Percentiles rank a stretch among this genome's conserved stretches.
These are phyloP conservation scores for Sporothrix humicola DNA, from an alignment of 2,329 filamentous ascomycete genomes.

Conservation along the genomic window DNA sequence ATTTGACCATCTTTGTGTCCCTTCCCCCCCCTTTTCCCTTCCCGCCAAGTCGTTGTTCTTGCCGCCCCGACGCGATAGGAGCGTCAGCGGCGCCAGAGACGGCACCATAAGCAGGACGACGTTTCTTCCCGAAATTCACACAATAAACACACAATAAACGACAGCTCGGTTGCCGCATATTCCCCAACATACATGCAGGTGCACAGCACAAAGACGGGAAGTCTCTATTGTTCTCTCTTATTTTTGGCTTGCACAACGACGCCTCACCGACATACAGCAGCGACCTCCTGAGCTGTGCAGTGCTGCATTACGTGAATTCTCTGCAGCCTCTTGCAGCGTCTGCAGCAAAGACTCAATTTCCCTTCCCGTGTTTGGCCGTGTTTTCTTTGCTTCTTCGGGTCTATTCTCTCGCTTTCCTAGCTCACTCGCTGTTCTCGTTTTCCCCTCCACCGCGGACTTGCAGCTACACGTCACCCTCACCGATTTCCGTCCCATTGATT, in stretches of 20 bases:
- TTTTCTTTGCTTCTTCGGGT: conserved; percentile 2
- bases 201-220: conserved; percentile 26
- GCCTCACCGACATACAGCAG: background rate
- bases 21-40: background rate
- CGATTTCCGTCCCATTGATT: conserved; percentile 5
- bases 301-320: background rate
- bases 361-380: conserved; percentile 9
- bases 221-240: conserved; percentile 3
- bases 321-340: conserved; percentile 23
- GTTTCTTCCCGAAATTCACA: background rate
- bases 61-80: conserved; percentile 27
- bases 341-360: conserved; percentile 26
- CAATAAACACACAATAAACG: background rate
- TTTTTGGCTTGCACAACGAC: conserved; percentile 3
- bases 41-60: conserved; percentile 10
- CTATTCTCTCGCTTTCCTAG: background rate
- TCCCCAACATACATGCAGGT: conserved; percentile 2
- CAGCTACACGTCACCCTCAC: conserved; percentile 13
- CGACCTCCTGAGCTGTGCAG: background rate
- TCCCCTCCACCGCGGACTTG: background rate
- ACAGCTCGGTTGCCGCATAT: conserved; percentile 4
- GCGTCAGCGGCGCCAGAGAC: conserved; percentile 13
- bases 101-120: conserved; percentile 17
- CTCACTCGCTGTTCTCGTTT: background rate
- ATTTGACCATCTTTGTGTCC: conserved; percentile 32